These are phyloP conservation scores for Cordyceps militaris DNA, from an alignment of 2,329 filamentous ascomycete genomes.

Conservation along the genomic window DNA sequence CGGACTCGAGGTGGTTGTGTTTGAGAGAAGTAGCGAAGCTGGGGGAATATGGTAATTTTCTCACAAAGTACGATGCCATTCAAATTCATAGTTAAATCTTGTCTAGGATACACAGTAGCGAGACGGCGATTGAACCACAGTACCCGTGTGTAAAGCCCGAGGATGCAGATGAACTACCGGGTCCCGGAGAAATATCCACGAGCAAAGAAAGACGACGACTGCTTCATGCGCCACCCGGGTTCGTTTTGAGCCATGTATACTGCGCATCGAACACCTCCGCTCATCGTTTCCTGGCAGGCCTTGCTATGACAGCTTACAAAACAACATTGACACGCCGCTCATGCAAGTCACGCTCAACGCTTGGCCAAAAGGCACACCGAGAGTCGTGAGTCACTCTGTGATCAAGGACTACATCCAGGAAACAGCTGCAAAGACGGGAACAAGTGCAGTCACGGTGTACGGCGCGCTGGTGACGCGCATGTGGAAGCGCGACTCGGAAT, in stretches of 20 bases:
- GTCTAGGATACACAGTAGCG: background rate
- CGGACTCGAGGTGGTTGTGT: constrained; percentile 30
- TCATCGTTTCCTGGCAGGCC: constrained; percentile 33
- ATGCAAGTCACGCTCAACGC: constrained; percentile 35
- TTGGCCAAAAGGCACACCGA: constrained; percentile 54
- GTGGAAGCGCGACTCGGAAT: background rate
- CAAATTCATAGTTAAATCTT: background rate
- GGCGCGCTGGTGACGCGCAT: background rate
- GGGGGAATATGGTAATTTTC: constrained; percentile 36
- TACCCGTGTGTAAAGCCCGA: background rate
- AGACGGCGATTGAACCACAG: background rate
- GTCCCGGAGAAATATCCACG: background rate
- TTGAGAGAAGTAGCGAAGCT: constrained; percentile 27
- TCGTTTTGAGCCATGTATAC: background rate
- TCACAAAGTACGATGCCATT: too few species aligned
- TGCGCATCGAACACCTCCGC: constrained; percentile 17
- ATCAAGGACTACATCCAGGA: background rate
- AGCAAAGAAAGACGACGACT: background rate
- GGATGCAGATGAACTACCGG: background rate
- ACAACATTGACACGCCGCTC: constrained; percentile 63
- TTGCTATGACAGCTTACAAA: constrained; percentile 54
- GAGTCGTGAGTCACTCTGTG: constrained; percentile 46
- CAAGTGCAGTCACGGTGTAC: background rate
- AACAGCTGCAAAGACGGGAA: background rate
- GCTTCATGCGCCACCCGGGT: background rate